These are phyloP conservation scores for Venturia nashicola DNA, from an alignment of 2,329 filamentous ascomycete species.

Conservation along the genomic window DNA sequence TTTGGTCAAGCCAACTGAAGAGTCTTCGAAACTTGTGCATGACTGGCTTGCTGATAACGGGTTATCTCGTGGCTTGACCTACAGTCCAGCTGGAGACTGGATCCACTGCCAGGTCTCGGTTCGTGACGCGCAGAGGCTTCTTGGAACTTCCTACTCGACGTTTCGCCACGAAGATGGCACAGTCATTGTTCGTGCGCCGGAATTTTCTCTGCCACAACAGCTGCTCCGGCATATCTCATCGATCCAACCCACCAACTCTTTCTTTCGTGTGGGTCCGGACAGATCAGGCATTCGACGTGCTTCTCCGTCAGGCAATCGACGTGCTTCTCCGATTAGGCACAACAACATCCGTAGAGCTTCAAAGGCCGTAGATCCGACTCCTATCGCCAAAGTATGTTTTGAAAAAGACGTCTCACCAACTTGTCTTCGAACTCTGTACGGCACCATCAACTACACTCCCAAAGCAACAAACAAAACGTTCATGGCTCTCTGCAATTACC, in stretches of 20 bases:
- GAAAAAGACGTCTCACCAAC: background rate
- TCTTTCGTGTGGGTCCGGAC: constrained; percentile 30
- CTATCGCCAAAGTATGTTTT: background rate
- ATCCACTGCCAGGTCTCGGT: no score
- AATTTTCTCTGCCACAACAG: constrained; percentile 46
- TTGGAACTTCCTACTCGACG: constrained; percentile 36
- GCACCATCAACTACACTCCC: constrained; percentile 4
- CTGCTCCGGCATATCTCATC: constrained; percentile 46
- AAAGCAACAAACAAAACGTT: background rate
- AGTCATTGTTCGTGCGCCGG: constrained; percentile 37
- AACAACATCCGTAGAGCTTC: no score
- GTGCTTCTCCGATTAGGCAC: background rate
- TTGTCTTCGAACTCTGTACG: constrained; percentile 6
- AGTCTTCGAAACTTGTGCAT: no score
- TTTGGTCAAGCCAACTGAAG: no score
- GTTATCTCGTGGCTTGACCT: no score
- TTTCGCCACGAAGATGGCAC: constrained; percentile 44
- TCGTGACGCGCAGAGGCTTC: constrained; percentile 34
- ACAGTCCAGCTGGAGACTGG: no score
- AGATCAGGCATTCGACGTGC: constrained; percentile 15
- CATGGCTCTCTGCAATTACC: constrained; percentile 7
- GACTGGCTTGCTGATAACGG: no score
- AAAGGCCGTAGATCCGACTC: no score
- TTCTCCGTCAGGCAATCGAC: constrained; percentile 15
- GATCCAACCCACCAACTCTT: constrained; percentile 49